Percentiles rank a stretch among this genome's conserved stretches.
phyloP scores from a whole-genome alignment of 2,329 filamentous ascomycete genomes.

The Ophiostoma sp. region DNA sequence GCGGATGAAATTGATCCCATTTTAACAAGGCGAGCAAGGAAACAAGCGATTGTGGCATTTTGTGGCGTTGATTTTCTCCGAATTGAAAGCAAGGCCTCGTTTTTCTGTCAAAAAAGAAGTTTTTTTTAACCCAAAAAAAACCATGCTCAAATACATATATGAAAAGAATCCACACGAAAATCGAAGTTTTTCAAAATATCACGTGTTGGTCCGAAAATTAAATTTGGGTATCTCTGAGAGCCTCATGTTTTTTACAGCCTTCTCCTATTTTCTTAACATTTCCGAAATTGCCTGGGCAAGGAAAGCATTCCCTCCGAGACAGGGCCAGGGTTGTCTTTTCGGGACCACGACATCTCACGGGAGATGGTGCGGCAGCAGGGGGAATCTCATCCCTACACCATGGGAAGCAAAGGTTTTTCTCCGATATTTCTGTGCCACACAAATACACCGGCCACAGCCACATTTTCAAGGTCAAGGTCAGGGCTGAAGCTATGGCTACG shows the following conservation, averaged over 20 bases:
- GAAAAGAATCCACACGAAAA: too few relatives aligned
- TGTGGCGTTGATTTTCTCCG: neutral
- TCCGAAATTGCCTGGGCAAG: neutral
- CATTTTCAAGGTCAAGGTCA: neutral
- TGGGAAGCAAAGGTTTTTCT: neutral
- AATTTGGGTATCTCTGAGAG: neutral
- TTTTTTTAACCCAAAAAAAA: neutral
- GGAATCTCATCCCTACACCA: neutral
- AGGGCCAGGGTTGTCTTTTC: neutral
- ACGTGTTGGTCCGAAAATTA: too few relatives aligned
- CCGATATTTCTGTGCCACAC: neutral
- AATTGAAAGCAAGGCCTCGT: neutral
- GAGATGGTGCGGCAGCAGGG: slow-evolving; percentile 3
- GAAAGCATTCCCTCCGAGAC: neutral
- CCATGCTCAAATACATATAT: neutral
- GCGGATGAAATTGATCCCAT: neutral
- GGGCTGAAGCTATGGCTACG: neutral
- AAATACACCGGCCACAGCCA: neutral
- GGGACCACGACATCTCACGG: neutral
- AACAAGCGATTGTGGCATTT: neutral
- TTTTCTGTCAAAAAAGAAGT: neutral
- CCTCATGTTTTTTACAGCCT: neutral
- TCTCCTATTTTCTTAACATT: neutral
- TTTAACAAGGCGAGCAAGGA: neutral
- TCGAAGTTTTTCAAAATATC: too few relatives aligned